phyloP scores from a whole-genome alignment of 495 filamentous ascomycete genomes.

The Aspergillus diversus region DNA sequence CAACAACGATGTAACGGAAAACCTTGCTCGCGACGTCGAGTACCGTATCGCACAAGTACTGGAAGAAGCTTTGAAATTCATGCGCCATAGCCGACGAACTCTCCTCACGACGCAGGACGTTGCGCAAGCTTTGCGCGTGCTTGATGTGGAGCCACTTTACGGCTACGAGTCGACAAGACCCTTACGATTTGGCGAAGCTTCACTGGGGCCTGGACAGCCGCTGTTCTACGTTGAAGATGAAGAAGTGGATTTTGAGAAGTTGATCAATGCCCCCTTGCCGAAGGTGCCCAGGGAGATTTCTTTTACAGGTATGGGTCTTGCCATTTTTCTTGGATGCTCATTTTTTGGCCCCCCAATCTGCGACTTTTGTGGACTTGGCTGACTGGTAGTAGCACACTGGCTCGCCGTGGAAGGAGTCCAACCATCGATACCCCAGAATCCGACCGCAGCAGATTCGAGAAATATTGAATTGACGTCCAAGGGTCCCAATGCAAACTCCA shows the following conservation, averaged over 20 bases:
- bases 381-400: slow-evolving; percentile 73
- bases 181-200: slow-evolving; percentile 89
- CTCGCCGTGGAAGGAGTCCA: slow-evolving; percentile 95
- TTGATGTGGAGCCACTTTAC: slow-evolving; percentile 93
- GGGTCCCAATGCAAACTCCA: slow-evolving; percentile 81
- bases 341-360: not conserved
- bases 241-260: slow-evolving; percentile 96
- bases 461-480: slow-evolving; percentile 85
- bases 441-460: slow-evolving; percentile 77
- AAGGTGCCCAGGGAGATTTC: slow-evolving; percentile 92
- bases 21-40: slow-evolving; percentile 90
- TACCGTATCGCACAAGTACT: slow-evolving; percentile 91
- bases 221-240: slow-evolving; percentile 98
- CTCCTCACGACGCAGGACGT: slow-evolving; percentile 84
- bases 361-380: not conserved
- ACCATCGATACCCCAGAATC: slow-evolving; percentile 94
- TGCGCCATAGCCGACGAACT: slow-evolving; percentile 85
- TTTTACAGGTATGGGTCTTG: slow-evolving; percentile 70
- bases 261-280: slow-evolving; percentile 93
- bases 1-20: slow-evolving; percentile 77
- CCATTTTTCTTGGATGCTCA: slow-evolving; percentile 2
- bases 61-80: slow-evolving; percentile 90
- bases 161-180: slow-evolving; percentile 91
- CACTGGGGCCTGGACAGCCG: slow-evolving; percentile 90
- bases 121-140: slow-evolving; percentile 75